phyloP scores from a whole-genome alignment of 106 monocot species.

The Vanilla planifolia region DNA sequence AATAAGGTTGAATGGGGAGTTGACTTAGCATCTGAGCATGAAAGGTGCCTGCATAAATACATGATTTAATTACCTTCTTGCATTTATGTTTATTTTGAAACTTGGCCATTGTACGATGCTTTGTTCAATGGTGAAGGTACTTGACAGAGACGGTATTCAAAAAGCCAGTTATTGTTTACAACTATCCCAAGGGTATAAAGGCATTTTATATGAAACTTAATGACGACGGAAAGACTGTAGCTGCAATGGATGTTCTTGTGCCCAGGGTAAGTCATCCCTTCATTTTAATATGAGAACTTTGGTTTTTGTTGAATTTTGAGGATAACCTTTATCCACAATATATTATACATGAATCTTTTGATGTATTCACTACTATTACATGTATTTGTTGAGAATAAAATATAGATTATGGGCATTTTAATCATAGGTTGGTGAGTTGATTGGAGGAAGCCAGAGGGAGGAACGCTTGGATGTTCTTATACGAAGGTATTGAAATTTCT shows the following conservation, averaged over 20 bases:
- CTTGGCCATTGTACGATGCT: not conserved
- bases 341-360: not conserved
- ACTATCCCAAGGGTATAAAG: conserved; percentile 70
- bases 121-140: conserved; percentile 42
- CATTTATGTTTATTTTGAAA: not conserved
- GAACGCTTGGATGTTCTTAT: conserved; percentile 71
- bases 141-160: conserved; percentile 75
- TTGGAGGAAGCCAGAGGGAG: conserved; percentile 96
- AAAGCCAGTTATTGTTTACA: conserved; percentile 73
- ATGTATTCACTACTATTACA: not conserved
- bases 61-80: not conserved
- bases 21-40: conserved; percentile 43
- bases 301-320: not conserved
- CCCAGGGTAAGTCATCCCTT: conserved; percentile 41
- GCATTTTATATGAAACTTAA: conserved; percentile 81
- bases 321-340: no score
- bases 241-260: conserved; percentile 87
- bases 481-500: conserved; percentile 43
- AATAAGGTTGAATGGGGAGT: conserved; percentile 69
- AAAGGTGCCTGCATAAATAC: conserved; percentile 4
- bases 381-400: not conserved
- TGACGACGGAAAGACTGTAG: conserved; percentile 62
- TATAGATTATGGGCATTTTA: no score
- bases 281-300: not conserved
- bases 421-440: conserved; percentile 80